These are phyloP conservation scores for Daldinia caldariorum DNA, from an alignment of 495 filamentous ascomycete species.

Conservation along the genomic window DNA sequence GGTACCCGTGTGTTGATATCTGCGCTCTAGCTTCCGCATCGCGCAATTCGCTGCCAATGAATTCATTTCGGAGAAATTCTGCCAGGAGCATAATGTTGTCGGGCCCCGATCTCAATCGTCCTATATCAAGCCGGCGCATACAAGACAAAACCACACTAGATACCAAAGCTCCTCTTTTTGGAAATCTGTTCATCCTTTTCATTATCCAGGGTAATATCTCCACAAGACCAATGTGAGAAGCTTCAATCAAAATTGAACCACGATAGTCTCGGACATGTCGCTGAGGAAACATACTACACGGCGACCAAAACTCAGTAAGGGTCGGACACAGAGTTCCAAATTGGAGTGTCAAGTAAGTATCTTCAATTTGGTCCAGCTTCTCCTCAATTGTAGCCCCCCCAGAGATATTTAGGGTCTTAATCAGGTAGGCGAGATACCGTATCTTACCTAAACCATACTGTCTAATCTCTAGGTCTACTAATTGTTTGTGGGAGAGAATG, in stretches of 20 bases:
- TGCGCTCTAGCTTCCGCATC: background rate
- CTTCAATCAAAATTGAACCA: background rate
- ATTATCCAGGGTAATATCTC: background rate
- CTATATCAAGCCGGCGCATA: background rate
- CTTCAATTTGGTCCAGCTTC: background rate
- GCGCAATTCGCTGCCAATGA: background rate
- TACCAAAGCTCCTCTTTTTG: background rate
- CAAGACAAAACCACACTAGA: background rate
- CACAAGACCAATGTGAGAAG: background rate
- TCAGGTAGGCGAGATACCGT: background rate
- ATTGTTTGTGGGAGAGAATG: background rate
- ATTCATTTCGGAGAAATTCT: background rate
- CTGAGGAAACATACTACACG: background rate
- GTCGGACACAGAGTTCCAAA: background rate
- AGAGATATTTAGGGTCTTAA: background rate
- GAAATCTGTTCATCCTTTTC: background rate
- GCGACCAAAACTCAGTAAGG: background rate
- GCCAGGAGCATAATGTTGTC: background rate
- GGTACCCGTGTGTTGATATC: background rate
- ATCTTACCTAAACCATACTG: background rate
- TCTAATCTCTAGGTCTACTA: background rate
- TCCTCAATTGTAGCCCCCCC: background rate
- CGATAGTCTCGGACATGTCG: no score
- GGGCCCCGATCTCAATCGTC: background rate
- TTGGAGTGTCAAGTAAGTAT: background rate